Evolutionary conservation across 345 rosid genomes (phyloP).

Genomic region (Citropsis articulata): DNA sequence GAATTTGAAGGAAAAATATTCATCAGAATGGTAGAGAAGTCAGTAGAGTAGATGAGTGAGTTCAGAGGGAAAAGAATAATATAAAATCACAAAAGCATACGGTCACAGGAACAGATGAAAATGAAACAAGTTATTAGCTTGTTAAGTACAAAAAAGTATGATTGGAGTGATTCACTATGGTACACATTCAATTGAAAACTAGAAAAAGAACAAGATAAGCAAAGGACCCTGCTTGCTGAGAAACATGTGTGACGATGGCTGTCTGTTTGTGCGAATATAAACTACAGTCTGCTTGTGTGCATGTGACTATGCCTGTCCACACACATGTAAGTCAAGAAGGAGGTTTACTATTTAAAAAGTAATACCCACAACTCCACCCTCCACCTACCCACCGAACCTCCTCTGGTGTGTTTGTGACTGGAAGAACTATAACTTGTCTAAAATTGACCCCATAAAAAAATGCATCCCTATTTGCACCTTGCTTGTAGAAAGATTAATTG

Average conservation of each 20-base stretch:
- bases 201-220: background rate
- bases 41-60: background rate
- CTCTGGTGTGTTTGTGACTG: background rate
- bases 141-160: background rate
- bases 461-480: background rate
- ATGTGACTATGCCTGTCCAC: too few species aligned
- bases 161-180: background rate
- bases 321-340: background rate
- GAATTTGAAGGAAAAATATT: slow-evolving; percentile 4
- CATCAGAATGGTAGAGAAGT: background rate
- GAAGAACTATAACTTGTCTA: background rate
- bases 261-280: background rate
- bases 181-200: background rate
- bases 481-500: too few species aligned
- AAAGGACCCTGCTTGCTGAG: background rate
- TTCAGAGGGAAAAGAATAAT: background rate
- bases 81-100: background rate
- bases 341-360: background rate
- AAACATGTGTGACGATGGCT: background rate
- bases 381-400: background rate
- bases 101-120: background rate
- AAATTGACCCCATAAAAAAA: background rate
- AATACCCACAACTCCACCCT: background rate
- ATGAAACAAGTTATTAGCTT: background rate
- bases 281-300: background rate